A percentile compares a stretch with the other conserved stretches of the same genome.
Evolutionary conservation across 2,329 filamentous ascomycete species (phyloP).

Genomic region (Sclerotinia sclerotiorum): DNA sequence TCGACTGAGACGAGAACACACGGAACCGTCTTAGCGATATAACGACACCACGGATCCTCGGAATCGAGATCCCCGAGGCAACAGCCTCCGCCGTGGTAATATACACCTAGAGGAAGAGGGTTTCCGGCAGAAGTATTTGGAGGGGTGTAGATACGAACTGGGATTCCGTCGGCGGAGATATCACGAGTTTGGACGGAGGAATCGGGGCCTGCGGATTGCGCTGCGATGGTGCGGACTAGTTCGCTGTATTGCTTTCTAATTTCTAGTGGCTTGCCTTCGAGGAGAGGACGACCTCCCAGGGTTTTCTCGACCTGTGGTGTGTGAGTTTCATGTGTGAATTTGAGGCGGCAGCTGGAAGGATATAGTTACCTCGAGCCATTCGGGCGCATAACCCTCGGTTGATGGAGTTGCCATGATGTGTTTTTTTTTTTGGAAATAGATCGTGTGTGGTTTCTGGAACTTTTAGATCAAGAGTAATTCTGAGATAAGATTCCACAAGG

Average conservation of each 20-base stretch:
- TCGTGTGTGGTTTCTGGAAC: neutral
- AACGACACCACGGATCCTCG: slow-evolving; percentile 57
- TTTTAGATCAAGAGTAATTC: too few species aligned
- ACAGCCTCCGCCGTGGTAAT: slow-evolving; percentile 60
- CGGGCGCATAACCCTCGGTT: slow-evolving; percentile 29
- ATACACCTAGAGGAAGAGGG: slow-evolving; percentile 50
- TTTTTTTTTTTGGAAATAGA: neutral
- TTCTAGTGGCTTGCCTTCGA: slow-evolving; percentile 26
- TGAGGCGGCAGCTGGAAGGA: too few species aligned
- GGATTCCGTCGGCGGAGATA: slow-evolving; percentile 26
- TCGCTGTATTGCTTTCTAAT: slow-evolving; percentile 29
- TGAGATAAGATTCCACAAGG: neutral
- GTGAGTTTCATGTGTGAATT: neutral
- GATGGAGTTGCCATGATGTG: slow-evolving; percentile 12
- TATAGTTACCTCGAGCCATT: slow-evolving; percentile 34
- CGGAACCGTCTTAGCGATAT: slow-evolving; percentile 50
- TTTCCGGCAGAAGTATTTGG: neutral
- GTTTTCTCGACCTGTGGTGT: slow-evolving; percentile 30
- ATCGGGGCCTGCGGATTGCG: slow-evolving; percentile 29
- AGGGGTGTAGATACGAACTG: slow-evolving; percentile 36
- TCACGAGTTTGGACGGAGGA: slow-evolving; percentile 26
- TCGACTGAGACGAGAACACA: slow-evolving; percentile 57
- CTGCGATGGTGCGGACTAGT: slow-evolving; percentile 23
- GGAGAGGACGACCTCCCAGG: slow-evolving; percentile 28
- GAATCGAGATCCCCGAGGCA: slow-evolving; percentile 63